Base-by-base conservation (phyloP, 1,139 yeast genomes). In the Entelexis paramagnoliae region DNA sequence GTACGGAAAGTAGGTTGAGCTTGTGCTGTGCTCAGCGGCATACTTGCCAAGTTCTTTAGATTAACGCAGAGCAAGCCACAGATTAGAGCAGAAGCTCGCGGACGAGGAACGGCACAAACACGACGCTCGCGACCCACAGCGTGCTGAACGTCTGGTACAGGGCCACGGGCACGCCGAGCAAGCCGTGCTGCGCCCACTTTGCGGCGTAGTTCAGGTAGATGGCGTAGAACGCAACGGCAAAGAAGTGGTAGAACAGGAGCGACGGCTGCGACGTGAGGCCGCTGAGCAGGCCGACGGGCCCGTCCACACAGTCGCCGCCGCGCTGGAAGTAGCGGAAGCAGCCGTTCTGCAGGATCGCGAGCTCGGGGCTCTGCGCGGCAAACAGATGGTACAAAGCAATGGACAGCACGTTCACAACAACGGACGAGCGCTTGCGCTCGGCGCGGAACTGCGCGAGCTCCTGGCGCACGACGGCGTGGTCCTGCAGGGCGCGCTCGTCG, bases 341-440 rank as follows among this genome's bases (percentile, higher is more conserved):
- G 11, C 98, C 99, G 49, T 71, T 72, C 69, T 89, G 97, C 58
- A 91, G 73, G 42, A 85, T 76, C 58, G 70, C 70, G 58, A 91
- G 73, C 52, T 85, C 73, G 34, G 70, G 69, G 52, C 75, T 76
- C 60, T 86, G 86, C 19, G 97, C 97, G 4, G 96, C 95, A 67
- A 93, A 91, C 54, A 91, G 72, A 1, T 93, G 74, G 69, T 86
- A 91, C 51, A 91, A 74, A 0, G 98, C 96, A 62, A 89, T 81
- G 6, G 97, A 87, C 50, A 91, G 74, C 7, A 94, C 87, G 67
- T 91, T 91, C 59, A 91, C 78, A 33, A 89, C 97, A 0, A 91
- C 77, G 60, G 84, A 93, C 56, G 85, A 74, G 55, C 72, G 71
- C 70, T 88, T 89, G 60, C 97, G 77, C 63, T 81, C 79, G 61